Percentiles rank a stretch among this genome's conserved stretches.
phyloP scores from a whole-genome alignment of 805 yeast genomes.

The Zygosaccharomyces siamensis region DNA sequence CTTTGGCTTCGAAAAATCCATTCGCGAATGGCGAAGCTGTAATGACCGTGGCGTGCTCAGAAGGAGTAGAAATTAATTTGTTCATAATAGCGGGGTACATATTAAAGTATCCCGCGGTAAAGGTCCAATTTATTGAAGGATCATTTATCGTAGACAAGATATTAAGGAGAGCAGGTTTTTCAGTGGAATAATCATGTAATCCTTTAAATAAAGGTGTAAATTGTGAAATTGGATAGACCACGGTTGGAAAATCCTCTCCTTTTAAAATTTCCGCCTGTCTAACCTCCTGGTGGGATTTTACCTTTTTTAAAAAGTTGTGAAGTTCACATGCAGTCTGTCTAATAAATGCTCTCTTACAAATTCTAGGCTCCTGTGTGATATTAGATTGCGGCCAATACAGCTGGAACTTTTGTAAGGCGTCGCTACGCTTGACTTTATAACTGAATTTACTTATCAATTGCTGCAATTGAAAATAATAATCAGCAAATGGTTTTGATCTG shows the following conservation, averaged over 20 bases:
- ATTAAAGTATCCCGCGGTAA: constrained; percentile 96
- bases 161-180: constrained; percentile 62
- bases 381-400: constrained; percentile 73
- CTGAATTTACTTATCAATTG: constrained; percentile 63
- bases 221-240: constrained; percentile 87
- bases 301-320: constrained; percentile 50
- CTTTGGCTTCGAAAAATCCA: constrained; percentile 82
- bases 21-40: constrained; percentile 94
- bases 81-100: constrained; percentile 70
- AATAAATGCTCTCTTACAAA: constrained; percentile 48
- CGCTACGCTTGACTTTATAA: constrained; percentile 52
- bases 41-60: constrained; percentile 49
- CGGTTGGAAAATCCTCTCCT: constrained; percentile 43
- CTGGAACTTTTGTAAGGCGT: constrained; percentile 45
- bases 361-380: constrained; percentile 60
- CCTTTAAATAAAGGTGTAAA: constrained; percentile 72
- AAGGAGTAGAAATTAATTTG: constrained; percentile 51
- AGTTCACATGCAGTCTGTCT: constrained; percentile 52
- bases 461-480: constrained; percentile 73
- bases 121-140: constrained; percentile 63
- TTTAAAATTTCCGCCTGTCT: not conserved
- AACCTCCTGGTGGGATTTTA: not conserved
- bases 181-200: constrained; percentile 62
- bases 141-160: constrained; percentile 52
- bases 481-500: constrained; percentile 50